Evolutionary conservation across 2,329 filamentous ascomycete species (phyloP), one percentile per base, ranked within the genome.

Genomic region (Fusarium sp.): DNA sequence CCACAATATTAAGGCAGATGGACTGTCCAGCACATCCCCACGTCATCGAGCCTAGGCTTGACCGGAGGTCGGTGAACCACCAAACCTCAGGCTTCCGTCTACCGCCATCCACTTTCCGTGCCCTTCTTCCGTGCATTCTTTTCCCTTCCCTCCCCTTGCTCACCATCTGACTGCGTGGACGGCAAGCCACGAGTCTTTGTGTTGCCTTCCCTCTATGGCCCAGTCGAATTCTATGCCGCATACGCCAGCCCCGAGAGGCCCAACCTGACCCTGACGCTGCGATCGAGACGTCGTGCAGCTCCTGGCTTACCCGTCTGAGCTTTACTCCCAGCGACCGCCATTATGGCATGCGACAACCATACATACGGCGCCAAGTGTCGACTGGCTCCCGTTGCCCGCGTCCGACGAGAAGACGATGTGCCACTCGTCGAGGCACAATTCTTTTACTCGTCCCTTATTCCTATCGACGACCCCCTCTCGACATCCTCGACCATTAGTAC

Each of bases 401-500:
- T 82, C 29, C 69, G 80, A 27, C 82, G 82, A 65, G 81, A 84
- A 52, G 83, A 87, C 63, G 86, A 84, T 63, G 86, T 89, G 27
- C 92, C 93, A 18, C 87, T 90, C 0, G 82, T 93, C 63, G 86
- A 88, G 35, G 88, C 92, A 25, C 94, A 95, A 73, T 98, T 95
- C 85, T 98, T 98, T 83, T 98, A 97, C 82, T 89, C 91, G 16
- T 97, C 95, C 13, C 86, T 91, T 14, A 89, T 96, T 59, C 92
- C 95, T 33, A 95, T 98, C 79, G 95, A 98, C 79, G 95, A 98
- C 79, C 94, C 94, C 27, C 88, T 97, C n/a, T 94, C 93, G 11
- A 89, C 92, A 2, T 84, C 86, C 13, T 82, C 88, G 84, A 79
- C 90, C 81, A 80, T 89, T 79, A 82, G 82, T 27, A 77, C 86